Evolutionary conservation across 768 basidiomycete species (phyloP).

Genomic region (Rhodosporidiobolus odoratus): DNA sequence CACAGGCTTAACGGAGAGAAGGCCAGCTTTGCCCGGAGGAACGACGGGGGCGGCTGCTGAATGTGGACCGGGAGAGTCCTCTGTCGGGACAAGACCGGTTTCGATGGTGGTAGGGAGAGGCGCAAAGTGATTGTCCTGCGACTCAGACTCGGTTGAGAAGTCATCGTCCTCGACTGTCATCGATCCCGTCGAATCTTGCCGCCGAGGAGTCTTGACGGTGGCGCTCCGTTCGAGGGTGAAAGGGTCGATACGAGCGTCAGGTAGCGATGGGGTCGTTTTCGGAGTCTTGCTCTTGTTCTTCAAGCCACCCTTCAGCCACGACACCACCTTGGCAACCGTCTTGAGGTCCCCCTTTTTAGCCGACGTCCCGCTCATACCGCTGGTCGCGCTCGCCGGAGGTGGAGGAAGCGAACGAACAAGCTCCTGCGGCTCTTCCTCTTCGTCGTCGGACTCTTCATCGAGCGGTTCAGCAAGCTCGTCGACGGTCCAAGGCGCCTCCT

Average conservation of each 20-base stretch:
- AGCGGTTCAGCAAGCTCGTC: conserved; percentile 32
- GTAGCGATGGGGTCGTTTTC: neutral
- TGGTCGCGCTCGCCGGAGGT: neutral
- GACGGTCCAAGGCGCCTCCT: conserved; percentile 39
- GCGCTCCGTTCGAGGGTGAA: conserved; percentile 19
- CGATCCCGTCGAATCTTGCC: neutral
- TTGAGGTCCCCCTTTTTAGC: conserved; percentile 18
- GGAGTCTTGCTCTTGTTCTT: conserved; percentile 31
- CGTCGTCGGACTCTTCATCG: conserved; percentile 36
- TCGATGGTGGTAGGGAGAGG: conserved; percentile 25
- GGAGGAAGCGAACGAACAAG: conserved; percentile 16
- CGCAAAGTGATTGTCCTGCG: neutral
- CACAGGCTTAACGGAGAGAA: neutral
- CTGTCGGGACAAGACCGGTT: conserved; percentile 10
- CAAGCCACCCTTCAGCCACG: conserved; percentile 37
- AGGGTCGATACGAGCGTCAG: conserved; percentile 18
- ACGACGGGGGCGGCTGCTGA: neutral
- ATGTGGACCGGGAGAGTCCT: conserved; percentile 7
- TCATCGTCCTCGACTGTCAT: neutral
- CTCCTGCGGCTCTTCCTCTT: conserved; percentile 23
- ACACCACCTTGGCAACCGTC: conserved; percentile 34
- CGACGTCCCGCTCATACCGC: neutral
- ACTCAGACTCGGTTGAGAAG: neutral
- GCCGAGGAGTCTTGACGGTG: neutral
- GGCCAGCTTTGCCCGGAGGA: conserved; percentile 3